Conservation (phyloP, 2,329 filamentous ascomycete genomes). For the Nothopassalora personata region DNA sequence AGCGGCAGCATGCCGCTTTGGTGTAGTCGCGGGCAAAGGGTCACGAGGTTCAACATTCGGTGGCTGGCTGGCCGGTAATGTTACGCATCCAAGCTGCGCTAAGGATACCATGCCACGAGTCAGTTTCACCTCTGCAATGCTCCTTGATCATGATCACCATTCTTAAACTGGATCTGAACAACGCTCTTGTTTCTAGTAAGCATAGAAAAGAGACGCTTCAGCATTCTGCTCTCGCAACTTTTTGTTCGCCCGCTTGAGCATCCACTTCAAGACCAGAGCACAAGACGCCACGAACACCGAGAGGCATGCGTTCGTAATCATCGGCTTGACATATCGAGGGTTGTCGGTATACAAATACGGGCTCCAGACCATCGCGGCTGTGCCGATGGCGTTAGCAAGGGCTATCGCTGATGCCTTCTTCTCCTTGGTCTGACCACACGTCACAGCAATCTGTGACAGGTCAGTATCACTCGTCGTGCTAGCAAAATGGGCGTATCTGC, state of each 20-base stretch:
- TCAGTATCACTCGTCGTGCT: not conserved
- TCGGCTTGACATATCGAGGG: constrained; percentile 38
- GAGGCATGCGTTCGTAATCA: not conserved
- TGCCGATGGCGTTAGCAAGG: constrained; percentile 47
- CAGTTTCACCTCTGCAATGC: too few species aligned
- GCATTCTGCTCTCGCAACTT: not conserved
- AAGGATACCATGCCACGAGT: too few species aligned
- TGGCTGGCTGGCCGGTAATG: too few species aligned
- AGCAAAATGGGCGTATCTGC: constrained; percentile 15
- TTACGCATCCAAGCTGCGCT: too few species aligned
- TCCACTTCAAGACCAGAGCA: not conserved
- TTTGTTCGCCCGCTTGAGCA: not conserved
- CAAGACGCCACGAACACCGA: not conserved
- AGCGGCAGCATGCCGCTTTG: too few species aligned
- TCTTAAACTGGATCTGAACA: not conserved
- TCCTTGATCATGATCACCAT: not conserved
- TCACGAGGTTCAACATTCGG: too few species aligned
- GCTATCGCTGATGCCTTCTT: constrained; percentile 47
- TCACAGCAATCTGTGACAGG: constrained; percentile 15
- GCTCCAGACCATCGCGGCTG: constrained; percentile 48
- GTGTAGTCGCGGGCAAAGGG: too few species aligned
- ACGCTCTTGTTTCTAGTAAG: not conserved
- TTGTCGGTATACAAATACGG: constrained; percentile 35
- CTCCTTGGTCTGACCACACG: constrained; percentile 45
- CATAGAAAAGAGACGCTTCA: not conserved